Conservation (phyloP, 139 green algal species). For the Micractinium conductrix region DNA sequence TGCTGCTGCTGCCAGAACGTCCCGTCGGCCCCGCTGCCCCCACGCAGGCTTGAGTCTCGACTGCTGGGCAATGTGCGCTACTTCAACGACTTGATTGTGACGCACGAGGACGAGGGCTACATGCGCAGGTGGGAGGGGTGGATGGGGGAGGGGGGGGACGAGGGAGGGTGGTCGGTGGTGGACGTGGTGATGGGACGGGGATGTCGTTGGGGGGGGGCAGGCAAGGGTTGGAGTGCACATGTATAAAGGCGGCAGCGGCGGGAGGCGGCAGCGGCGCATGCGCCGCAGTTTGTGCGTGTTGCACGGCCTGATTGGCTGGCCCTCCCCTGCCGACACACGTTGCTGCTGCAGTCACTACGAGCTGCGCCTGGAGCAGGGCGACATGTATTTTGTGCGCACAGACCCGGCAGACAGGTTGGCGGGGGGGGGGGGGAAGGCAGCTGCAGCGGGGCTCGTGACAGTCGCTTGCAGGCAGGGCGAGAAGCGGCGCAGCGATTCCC, state of each 20-base stretch:
- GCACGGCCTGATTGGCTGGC: background rate
- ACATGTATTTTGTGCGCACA: conserved; percentile 83
- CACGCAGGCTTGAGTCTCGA: conserved; percentile 55
- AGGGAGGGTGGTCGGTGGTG: background rate
- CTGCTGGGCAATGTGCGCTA: conserved; percentile 70
- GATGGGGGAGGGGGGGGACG: background rate
- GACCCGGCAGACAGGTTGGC: conserved; percentile 49
- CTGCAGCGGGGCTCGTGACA: background rate
- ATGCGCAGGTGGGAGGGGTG: conserved; percentile 51
- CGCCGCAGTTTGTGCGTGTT: too few relatives aligned
- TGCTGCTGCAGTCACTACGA: conserved; percentile 56
- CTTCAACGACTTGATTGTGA: conserved; percentile 75
- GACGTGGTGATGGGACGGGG: too few relatives aligned
- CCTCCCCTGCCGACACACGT: background rate
- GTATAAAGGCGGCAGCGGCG: too few relatives aligned
- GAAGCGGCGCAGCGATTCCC: too few relatives aligned
- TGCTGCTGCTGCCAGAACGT: background rate
- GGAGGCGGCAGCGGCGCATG: too few relatives aligned
- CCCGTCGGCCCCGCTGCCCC: background rate
- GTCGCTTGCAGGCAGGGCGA: too few relatives aligned
- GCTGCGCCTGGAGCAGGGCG: conserved; percentile 50
- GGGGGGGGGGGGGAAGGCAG: too few relatives aligned
- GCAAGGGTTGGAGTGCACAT: too few relatives aligned
- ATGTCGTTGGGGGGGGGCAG: too few relatives aligned
- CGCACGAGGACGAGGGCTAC: conserved; percentile 73